Conservation (phyloP, 306 rosid species). For the Vigna trinervia region DNA sequence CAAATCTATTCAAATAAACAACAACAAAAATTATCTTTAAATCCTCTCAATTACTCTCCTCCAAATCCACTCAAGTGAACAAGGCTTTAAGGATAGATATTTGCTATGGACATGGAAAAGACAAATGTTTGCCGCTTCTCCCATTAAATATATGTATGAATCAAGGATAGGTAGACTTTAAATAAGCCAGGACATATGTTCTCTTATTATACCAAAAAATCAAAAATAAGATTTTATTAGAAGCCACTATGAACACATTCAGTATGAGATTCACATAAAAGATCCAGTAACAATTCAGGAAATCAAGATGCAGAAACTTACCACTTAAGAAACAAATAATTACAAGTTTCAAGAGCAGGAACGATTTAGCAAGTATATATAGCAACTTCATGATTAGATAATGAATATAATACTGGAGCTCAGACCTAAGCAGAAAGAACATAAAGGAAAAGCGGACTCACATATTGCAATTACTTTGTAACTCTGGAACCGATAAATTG, state of each 20-base stretch:
- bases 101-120: slow-evolving; percentile 15
- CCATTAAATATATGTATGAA: not conserved
- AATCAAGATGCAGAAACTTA: not conserved
- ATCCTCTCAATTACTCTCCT: too few species aligned
- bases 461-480: slow-evolving; percentile 96
- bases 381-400: not conserved
- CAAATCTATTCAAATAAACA: too few species aligned
- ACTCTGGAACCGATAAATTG: slow-evolving; percentile 87
- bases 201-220: not conserved
- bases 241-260: slow-evolving; percentile 5
- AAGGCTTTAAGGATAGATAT: not conserved
- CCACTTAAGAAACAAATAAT: slow-evolving; percentile 7
- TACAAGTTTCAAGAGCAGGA: slow-evolving; percentile 14
- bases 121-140: slow-evolving; percentile 15
- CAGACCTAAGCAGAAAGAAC: slow-evolving; percentile 41
- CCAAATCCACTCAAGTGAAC: too few species aligned
- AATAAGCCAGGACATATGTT: not conserved
- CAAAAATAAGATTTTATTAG: not conserved
- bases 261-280: slow-evolving; percentile 1
- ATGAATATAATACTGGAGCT: not conserved
- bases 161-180: not conserved
- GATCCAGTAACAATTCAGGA: not conserved
- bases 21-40: too few species aligned
- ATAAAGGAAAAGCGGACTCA: slow-evolving; percentile 50
- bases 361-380: not conserved